Conservation (phyloP, 495 filamentous ascomycete genomes). For the Aspergillus coremiiformis region DNA sequence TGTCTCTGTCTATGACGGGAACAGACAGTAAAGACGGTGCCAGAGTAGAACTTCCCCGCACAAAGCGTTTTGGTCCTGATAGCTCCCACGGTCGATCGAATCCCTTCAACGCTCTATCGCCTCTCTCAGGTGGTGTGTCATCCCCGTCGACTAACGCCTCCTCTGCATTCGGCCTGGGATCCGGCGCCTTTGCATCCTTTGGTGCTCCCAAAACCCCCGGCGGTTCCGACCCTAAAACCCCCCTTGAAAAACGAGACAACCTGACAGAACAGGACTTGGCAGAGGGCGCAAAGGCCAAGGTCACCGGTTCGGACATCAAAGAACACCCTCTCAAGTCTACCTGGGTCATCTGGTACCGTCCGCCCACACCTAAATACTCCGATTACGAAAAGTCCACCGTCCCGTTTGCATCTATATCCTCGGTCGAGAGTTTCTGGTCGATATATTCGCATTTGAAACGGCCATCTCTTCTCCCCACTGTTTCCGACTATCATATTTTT, state of each 20-base stretch:
- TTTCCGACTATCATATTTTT: slow-evolving; percentile 97
- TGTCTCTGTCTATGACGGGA: slow-evolving; percentile 75
- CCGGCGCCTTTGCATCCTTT: slow-evolving; percentile 94
- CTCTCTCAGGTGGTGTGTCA: slow-evolving; percentile 60
- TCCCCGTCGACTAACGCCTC: slow-evolving; percentile 85
- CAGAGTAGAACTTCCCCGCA: slow-evolving; percentile 58
- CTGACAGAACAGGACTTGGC: slow-evolving; percentile 51
- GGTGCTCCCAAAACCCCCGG: slow-evolving; percentile 87
- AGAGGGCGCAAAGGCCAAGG: slow-evolving; percentile 40
- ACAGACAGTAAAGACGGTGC: slow-evolving; percentile 51
- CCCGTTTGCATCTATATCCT: slow-evolving; percentile 70
- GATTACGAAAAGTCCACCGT: slow-evolving; percentile 97
- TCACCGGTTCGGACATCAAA: slow-evolving; percentile 31
- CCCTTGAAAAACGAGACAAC: slow-evolving; percentile 60
- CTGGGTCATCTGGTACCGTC: slow-evolving; percentile 97
- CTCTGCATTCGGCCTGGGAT: slow-evolving; percentile 86
- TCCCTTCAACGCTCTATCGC: slow-evolving; percentile 76
- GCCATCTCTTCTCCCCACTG: slow-evolving; percentile 78
- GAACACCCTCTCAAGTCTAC: slow-evolving; percentile 69
- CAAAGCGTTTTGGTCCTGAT: slow-evolving; percentile 72
- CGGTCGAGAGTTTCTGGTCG: slow-evolving; percentile 88
- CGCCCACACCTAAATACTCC: slow-evolving; percentile 90
- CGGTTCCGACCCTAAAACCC: slow-evolving; percentile 63
- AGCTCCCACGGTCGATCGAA: slow-evolving; percentile 74
- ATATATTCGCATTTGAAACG: slow-evolving; percentile 86